Percentiles rank a stretch among this genome's conserved stretches.
phyloP scores from a whole-genome alignment of 495 filamentous ascomycete genomes.

The Mycothermus thermophilus region DNA sequence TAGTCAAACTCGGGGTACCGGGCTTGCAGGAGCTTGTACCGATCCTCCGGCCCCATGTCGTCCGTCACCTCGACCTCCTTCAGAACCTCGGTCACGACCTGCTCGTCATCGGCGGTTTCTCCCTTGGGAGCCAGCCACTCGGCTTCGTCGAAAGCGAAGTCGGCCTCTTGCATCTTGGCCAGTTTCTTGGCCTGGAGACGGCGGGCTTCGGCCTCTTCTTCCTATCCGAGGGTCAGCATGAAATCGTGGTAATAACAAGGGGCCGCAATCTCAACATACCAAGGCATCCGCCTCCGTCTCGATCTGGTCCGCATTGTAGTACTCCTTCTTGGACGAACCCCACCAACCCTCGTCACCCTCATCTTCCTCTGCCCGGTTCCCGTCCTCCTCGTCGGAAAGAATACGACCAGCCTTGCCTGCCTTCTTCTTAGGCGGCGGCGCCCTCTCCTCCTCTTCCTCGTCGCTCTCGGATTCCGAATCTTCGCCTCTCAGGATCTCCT shows the following conservation, averaged over 20 bases:
- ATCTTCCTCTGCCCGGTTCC: conserved; percentile 41
- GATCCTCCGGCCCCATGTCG: conserved; percentile 62
- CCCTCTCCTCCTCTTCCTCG: conserved; percentile 13
- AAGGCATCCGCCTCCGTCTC: conserved; percentile 85
- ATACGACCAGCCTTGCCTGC: conserved; percentile 12
- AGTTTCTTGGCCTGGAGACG: conserved; percentile 81
- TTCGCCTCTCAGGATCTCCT: conserved; percentile 58
- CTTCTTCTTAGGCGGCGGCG: conserved; percentile 9
- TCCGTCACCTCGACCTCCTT: conserved; percentile 69
- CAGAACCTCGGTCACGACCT: conserved; percentile 65
- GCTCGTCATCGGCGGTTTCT: conserved; percentile 32
- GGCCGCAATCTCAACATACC: conserved; percentile 14
- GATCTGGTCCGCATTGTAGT: conserved; percentile 82
- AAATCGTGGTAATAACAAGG: no score
- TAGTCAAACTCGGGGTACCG: conserved; percentile 87
- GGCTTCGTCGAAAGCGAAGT: conserved; percentile 81
- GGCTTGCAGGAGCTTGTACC: conserved; percentile 57
- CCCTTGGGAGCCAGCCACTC: conserved; percentile 52
- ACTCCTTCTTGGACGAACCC: conserved; percentile 77
- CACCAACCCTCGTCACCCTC: conserved; percentile 68
- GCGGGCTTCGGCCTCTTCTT: conserved; percentile 81
- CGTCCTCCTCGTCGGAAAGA: conserved; percentile 25
- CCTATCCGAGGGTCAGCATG: no score
- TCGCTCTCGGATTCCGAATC: conserved; percentile 28
- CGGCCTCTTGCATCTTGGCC: conserved; percentile 68